Base-by-base conservation (phyloP, 2,329 filamentous ascomycete species). In the Trichoderma sp. region DNA sequence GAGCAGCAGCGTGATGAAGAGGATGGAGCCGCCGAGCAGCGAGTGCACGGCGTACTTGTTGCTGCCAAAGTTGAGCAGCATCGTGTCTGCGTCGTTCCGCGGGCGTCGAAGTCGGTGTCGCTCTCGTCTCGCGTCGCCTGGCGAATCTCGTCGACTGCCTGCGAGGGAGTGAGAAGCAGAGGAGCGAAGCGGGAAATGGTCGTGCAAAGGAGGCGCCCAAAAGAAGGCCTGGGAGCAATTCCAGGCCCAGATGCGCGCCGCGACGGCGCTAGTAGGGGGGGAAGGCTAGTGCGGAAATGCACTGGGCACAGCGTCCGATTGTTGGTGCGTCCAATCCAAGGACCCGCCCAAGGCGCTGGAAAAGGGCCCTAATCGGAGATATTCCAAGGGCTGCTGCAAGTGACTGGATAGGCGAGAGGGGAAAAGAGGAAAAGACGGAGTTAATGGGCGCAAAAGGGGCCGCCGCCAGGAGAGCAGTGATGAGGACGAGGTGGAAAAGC, bases 31-130 rank as follows among this genome's bases (percentile, higher is more conserved):
- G n/a, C 46, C 68, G 26, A 70, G 68, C 46, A 66, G 37, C 34
- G 64, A 43, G 64, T 66, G 54, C 65, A 66, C 54, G 43, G 55
- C 55, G 64, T 66, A 55, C 68, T 43, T 68, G 49, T 70, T 59
- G 65, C 37, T 66, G 65, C 51, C 59, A 2, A 58, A 64, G 65
- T 34, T 52, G 24, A 68, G n/a, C 49, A 68, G 14, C 65, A 66
- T 66, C 26, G 54, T 32, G 18, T 43, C 39, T 18, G 39, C 39
- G 39, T 43, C 39, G 39, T n/a, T n/a, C 39, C 16, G 16, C 39
- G 16, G 18, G 8, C 11, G 39, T 18, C 39, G 4, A 39, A 6
- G 8, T 21, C 18, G 26, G 21, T 34, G 24, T n/a, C 30, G 28
- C n/a, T 16, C 30, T 32, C 11, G 52, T 6, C 30, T 32, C 13